A percentile compares a stretch with the other conserved stretches of the same genome.
phyloP scores from a whole-genome alignment of 139 green algal species.

The Pseudopediastrum boryanum region DNA sequence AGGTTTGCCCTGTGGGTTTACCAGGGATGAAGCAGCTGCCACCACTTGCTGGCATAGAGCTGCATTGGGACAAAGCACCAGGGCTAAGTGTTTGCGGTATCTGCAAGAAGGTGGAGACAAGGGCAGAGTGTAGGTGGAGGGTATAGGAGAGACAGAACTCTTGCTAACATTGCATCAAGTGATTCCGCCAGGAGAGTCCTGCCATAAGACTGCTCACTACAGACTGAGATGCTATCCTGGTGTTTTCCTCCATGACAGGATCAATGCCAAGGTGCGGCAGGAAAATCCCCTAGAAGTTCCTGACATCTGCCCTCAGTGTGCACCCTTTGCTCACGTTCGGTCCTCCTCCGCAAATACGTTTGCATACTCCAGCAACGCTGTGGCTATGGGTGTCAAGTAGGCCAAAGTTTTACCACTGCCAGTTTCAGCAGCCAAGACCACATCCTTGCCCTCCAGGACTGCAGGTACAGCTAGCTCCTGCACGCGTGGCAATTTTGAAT shows the following conservation, averaged over 20 bases:
- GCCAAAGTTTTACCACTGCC: constrained; percentile 97
- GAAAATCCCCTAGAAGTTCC: too few species aligned
- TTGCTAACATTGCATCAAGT: too few species aligned
- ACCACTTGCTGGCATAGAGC: constrained; percentile 86
- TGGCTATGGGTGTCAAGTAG: constrained; percentile 87
- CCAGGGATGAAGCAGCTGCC: constrained; percentile 17
- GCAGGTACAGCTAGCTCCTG: constrained; percentile 66
- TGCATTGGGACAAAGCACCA: constrained; percentile 91
- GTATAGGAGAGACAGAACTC: too few species aligned
- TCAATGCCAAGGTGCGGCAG: too few species aligned
- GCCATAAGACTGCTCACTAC: too few species aligned
- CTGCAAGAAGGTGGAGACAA: background rate
- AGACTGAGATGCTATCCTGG: too few species aligned
- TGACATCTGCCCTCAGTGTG: too few species aligned
- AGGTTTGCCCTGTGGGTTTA: constrained; percentile 28
- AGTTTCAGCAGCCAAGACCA: constrained; percentile 94
- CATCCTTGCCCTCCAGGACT: constrained; percentile 64
- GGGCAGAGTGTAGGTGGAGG: too few species aligned
- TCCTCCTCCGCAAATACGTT: too few species aligned
- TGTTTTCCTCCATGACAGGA: too few species aligned
- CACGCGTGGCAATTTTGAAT: background rate
- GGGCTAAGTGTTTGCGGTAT: constrained; percentile 40
- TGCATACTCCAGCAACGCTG: constrained; percentile 49
- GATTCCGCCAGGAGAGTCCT: too few species aligned
- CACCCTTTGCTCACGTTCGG: too few species aligned